Evolutionary conservation across 495 filamentous ascomycete genomes (phyloP).

Genomic region (Cryomyces antarcticus): DNA sequence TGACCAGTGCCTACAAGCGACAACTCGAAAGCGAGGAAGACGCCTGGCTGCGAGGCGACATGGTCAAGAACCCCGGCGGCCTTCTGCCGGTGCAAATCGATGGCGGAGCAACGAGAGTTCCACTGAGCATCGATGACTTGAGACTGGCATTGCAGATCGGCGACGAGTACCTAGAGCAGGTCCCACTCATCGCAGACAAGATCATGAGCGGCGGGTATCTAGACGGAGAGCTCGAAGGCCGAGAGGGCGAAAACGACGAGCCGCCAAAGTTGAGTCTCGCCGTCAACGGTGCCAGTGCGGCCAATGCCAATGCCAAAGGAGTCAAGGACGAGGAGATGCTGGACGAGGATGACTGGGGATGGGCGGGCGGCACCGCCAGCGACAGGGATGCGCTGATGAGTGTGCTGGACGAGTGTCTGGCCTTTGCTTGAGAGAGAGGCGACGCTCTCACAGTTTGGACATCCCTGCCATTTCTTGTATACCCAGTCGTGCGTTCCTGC

Average conservation of each 20-base stretch:
- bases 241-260: neutral
- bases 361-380: neutral
- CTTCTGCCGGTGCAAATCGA: conserved; percentile 58
- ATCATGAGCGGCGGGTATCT: neutral
- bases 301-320: neutral
- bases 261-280: neutral
- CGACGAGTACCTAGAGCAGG: conserved; percentile 51
- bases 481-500: too few species aligned
- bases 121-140: conserved; percentile 61
- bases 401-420: neutral
- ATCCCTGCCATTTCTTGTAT: too few species aligned
- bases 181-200: conserved; percentile 20
- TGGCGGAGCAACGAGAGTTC: conserved; percentile 40
- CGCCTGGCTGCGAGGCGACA: conserved; percentile 41
- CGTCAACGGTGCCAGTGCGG: neutral
- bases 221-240: neutral
- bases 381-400: neutral
- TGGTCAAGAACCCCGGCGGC: conserved; percentile 46
- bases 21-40: conserved; percentile 56
- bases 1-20: conserved; percentile 55
- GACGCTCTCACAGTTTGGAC: too few species aligned
- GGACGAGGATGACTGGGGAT: neutral
- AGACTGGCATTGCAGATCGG: conserved; percentile 54
- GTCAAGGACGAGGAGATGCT: neutral
- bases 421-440: neutral